Base-by-base conservation (phyloP, 2,329 filamentous ascomycete genomes). In the Talaromyces atroroseus region DNA sequence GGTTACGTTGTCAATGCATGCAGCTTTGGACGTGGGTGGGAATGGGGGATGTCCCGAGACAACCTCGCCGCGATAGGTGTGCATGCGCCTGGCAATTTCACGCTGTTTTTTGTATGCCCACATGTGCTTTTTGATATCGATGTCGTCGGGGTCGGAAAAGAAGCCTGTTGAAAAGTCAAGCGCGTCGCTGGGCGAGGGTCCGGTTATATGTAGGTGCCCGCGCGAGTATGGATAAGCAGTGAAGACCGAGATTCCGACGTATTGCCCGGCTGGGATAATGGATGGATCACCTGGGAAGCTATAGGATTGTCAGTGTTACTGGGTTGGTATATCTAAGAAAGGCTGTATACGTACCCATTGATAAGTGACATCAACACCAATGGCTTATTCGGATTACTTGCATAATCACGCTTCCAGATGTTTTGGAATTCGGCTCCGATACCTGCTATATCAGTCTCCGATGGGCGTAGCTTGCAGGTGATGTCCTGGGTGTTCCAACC, bases 91-190 rank as follows among this genome's bases (percentile, higher is more conserved):
- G 12, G 53, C 53, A 29, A 56, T 46, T 11, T 56, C 53, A 23
- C 53, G 47, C 38, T 56, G 53, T 3, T 50, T 34, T 38, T 56
- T 56, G 47, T 56, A 51, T 12, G 47, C 53, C 48, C 40, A 56
- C 12, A 56, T 49, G 16, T 46, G 20, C 7, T 51, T 42, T 23
- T 52, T 52, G 26, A 52, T 8, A 20, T 56, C 53, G 32, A 56
- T 44, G 4, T 46, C 38, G 10, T 34, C 32, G 21, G 47, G 7
- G 16, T 56, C 47, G 5, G 53, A 36, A 14, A 56, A 36, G 26
- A 38, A 51, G 26, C 53, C 47, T 2, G 53, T 49, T 16, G 34
- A 6, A 46, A 56, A 56, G 29, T 50, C 38, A 8, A 49, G 53
- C 7, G 26, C 26, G 8, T 56, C 53, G 11, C 21, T 45, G 16